Conservation (phyloP, 257 asterid species). For the Nicotiana attenuata region DNA sequence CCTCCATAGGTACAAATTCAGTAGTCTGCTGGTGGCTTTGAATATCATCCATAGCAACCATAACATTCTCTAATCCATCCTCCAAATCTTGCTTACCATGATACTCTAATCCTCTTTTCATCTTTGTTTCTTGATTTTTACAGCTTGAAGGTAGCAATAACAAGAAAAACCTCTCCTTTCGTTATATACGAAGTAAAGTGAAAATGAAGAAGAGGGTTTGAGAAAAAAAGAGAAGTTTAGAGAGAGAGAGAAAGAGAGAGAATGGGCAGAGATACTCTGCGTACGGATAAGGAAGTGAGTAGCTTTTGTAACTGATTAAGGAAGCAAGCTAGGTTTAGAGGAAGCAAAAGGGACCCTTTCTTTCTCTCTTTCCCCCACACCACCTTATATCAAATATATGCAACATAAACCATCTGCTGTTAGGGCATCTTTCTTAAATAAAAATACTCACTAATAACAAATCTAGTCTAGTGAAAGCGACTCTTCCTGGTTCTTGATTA, state of each 20-base stretch:
- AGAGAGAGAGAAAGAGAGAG: neutral
- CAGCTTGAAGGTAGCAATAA: neutral
- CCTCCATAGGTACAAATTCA: constrained; percentile 31
- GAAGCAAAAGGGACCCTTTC: constrained; percentile 20
- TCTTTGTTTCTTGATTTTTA: neutral
- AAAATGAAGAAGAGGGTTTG: neutral
- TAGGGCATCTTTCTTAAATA: neutral
- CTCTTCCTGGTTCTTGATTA: constrained; percentile 12
- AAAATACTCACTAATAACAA: neutral
- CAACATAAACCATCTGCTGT: constrained; percentile 63
- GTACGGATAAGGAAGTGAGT: constrained; percentile 35
- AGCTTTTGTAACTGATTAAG: constrained; percentile 43
- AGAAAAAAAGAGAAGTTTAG: neutral
- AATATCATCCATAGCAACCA: constrained; percentile 8
- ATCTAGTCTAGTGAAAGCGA: constrained; percentile 27
- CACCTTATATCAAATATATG: constrained; percentile 16
- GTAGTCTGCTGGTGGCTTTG: neutral
- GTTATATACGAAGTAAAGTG: neutral
- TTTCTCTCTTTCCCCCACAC: constrained; percentile 16
- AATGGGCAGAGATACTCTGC: neutral
- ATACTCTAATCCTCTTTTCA: neutral
- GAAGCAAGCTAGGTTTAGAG: constrained; percentile 34
- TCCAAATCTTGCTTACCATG: constrained; percentile 22
- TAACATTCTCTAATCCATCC: constrained; percentile 4
- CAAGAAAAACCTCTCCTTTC: neutral